Conservation (phyloP, 768 basidiomycete species). For the Ephemerocybe angulata region DNA sequence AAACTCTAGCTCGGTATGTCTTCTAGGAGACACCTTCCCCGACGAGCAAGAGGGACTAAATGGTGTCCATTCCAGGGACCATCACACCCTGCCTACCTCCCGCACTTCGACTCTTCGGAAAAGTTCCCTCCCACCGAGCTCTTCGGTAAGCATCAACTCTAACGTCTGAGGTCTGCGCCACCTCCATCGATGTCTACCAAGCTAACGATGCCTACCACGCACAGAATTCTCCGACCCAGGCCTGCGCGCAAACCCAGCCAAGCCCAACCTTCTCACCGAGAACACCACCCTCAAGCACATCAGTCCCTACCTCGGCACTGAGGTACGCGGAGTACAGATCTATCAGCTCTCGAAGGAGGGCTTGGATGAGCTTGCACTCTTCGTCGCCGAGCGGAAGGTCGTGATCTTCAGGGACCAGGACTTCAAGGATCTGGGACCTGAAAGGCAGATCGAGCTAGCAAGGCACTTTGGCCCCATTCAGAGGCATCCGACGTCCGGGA, state of each 20-base stretch:
- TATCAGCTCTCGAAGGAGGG: conserved; percentile 49
- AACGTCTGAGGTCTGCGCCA: too few relatives aligned
- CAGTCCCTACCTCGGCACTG: conserved; percentile 50
- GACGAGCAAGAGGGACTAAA: too few relatives aligned
- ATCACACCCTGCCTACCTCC: conserved; percentile 47
- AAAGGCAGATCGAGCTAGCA: conserved; percentile 50
- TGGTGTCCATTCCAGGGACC: conserved; percentile 31
- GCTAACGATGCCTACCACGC: conserved; percentile 1
- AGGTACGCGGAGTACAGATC: conserved; percentile 47
- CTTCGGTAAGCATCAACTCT: conserved; percentile 32
- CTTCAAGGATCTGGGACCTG: conserved; percentile 53
- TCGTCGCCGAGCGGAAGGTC: conserved; percentile 49
- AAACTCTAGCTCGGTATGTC: not conserved
- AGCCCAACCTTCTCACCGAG: conserved; percentile 44
- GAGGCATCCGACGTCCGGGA: conserved; percentile 46
- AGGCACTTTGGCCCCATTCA: conserved; percentile 29
- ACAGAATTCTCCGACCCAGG: conserved; percentile 44
- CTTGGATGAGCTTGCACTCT: conserved; percentile 49
- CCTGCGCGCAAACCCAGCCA: conserved; percentile 43
- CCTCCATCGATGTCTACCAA: not conserved
- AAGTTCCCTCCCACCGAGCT: conserved; percentile 47
- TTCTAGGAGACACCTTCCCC: too few relatives aligned
- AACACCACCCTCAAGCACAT: conserved; percentile 37
- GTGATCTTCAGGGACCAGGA: conserved; percentile 57
- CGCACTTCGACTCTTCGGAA: conserved; percentile 43